Base-by-base conservation (phyloP, 306 rosid species). In the Trifolium subterraneum region DNA sequence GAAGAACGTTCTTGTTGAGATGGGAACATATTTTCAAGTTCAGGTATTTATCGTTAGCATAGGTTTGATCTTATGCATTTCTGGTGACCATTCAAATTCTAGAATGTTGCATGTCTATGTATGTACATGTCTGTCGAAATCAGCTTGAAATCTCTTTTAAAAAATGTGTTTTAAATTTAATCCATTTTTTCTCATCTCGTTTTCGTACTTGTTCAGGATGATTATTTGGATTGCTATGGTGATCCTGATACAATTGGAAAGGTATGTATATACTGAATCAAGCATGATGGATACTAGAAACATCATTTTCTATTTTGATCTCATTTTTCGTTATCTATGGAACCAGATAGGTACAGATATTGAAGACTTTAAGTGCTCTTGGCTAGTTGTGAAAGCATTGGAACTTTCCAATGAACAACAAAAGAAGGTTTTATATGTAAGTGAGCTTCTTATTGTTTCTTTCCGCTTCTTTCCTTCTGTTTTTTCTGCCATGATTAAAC, bases 351-450 rank as follows among this genome's bases (percentile, higher is more conserved):
- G 99, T 56, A 92, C 99, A 58, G 99, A 94, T 77, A 94, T 92
- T 77, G 96, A 90, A 86, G 99, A 94, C 85, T 94, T 88, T 78
- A 94, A 94, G 79, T 94, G 99, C 84, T 94, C 99, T 73, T 94
- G 97, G 99, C 39, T 94, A 87, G 92, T 85, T 20, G 97, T 87
- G 79, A 94, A 94, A 81, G 97, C 99, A 15, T 45, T 94, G 76
- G 99, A 94, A 66, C 83, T 80, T 77, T 9, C 87, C 78, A 87
- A 80, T 13, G 92, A 90, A 59, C 72, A 87, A 68, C 97, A 94
- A 79, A 92, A 90, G 96, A 85, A 74, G 83, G 31, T 87, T 12
- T 68, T 94, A 80, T 19, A 79, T 79, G 99, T 92, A 83, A 87
- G 93, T 39, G 15, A 27, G 22, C 80, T 36, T 65, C 67, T 48